Evolutionary conservation across 2,329 filamentous ascomycete genomes (phyloP).

Genomic region (Ustilaginoidea virens): DNA sequence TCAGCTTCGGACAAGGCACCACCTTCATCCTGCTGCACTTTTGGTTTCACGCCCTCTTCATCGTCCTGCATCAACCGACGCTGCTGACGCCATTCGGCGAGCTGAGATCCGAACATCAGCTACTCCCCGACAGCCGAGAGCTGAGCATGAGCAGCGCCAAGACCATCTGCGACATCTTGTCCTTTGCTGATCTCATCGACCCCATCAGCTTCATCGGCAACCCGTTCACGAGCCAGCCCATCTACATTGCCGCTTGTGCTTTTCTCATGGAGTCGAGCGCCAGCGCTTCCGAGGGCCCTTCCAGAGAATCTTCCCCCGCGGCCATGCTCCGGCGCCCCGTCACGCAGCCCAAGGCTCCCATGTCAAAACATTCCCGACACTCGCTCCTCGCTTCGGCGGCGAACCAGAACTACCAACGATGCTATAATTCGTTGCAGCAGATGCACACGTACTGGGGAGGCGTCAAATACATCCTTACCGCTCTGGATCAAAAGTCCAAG

Average conservation of each 20-base stretch:
- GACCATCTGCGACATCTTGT: slow-evolving; percentile 77
- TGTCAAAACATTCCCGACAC: slow-evolving; percentile 43
- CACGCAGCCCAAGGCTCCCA: slow-evolving; percentile 6
- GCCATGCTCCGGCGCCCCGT: slow-evolving; percentile 5
- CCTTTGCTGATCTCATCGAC: slow-evolving; percentile 74
- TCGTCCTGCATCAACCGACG: slow-evolving; percentile 72
- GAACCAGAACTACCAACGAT: slow-evolving; percentile 75
- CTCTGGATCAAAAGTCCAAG: slow-evolving; percentile 74
- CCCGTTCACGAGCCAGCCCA: slow-evolving; percentile 78
- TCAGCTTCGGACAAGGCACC: slow-evolving; percentile 65
- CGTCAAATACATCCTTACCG: slow-evolving; percentile 73
- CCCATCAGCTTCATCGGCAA: slow-evolving; percentile 77
- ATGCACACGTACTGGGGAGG: slow-evolving; percentile 79
- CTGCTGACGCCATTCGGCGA: slow-evolving; percentile 61
- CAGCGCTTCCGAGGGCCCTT: slow-evolving; percentile 47
- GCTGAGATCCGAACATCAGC: slow-evolving; percentile 44
- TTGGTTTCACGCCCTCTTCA: slow-evolving; percentile 80
- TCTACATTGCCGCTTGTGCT: slow-evolving; percentile 81
- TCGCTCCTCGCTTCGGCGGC: slow-evolving; percentile 66
- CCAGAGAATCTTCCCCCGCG: slow-evolving; percentile 36
- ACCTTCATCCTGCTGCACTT: slow-evolving; percentile 79
- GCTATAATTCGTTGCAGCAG: slow-evolving; percentile 69
- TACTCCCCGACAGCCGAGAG: slow-evolving; percentile 69
- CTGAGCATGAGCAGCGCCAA: slow-evolving; percentile 79
- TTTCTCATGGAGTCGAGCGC: slow-evolving; percentile 72